Conservation (phyloP, 2,329 filamentous ascomycete genomes). For the Penicillium sp. region DNA sequence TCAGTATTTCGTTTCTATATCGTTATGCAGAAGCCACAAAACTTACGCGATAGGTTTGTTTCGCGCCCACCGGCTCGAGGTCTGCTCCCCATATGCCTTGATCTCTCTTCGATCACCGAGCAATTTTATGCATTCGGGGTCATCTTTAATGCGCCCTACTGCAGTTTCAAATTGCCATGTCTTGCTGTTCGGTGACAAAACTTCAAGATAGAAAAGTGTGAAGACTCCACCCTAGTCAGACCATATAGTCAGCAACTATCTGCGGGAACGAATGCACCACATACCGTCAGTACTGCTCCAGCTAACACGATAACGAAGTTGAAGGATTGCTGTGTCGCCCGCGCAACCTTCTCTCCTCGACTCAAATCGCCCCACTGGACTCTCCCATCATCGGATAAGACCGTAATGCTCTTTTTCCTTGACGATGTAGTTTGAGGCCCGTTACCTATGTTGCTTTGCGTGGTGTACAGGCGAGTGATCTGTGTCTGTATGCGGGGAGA, state of each 20-base stretch:
- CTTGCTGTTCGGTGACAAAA: conserved; percentile 81
- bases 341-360: conserved; percentile 70
- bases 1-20: background rate
- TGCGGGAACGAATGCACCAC: conserved; percentile 14
- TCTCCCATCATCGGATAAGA: conserved; percentile 80
- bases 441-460: conserved; percentile 49
- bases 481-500: conserved; percentile 31
- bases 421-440: conserved; percentile 44
- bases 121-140: conserved; percentile 67
- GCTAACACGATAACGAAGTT: conserved; percentile 76
- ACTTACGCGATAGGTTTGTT: conserved; percentile 55
- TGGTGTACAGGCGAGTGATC: conserved; percentile 55
- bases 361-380: conserved; percentile 79
- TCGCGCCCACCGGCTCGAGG: conserved; percentile 74
- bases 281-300: conserved; percentile 73
- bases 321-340: conserved; percentile 85
- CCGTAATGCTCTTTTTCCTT: conserved; percentile 67
- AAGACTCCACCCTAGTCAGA: conserved; percentile 64
- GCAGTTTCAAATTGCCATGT: conserved; percentile 85
- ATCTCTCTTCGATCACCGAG: conserved; percentile 76
- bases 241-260: background rate
- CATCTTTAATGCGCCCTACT: conserved; percentile 72
- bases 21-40: background rate
- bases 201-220: conserved; percentile 75
- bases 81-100: conserved; percentile 75